These are phyloP conservation scores for Colletotrichum plurivorum DNA, from an alignment of 2,329 filamentous ascomycete species.

Conservation along the genomic window DNA sequence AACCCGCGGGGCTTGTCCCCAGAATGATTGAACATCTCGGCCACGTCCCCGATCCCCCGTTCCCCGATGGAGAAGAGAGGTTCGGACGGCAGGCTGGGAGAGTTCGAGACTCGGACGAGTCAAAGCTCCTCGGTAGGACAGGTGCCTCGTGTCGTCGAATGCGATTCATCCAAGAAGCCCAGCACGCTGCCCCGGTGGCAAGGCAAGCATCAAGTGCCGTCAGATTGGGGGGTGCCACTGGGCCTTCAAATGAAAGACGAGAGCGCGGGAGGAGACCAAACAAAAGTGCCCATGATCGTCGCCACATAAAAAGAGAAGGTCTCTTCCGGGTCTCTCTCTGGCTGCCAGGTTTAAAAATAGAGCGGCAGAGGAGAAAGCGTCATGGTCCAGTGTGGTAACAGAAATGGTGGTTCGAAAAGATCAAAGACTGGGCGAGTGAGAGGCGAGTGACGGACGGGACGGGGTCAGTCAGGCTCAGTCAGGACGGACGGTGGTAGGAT, in stretches of 20 bases:
- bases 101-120: constrained; percentile 55
- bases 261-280: constrained; percentile 49
- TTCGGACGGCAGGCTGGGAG: constrained; percentile 52
- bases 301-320: constrained; percentile 46
- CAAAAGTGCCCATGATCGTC: constrained; percentile 55
- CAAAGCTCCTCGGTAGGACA: constrained; percentile 55
- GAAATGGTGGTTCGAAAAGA: constrained; percentile 26
- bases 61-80: constrained; percentile 47
- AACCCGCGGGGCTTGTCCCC: constrained; percentile 50
- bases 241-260: constrained; percentile 50
- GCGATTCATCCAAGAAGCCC: constrained; percentile 40
- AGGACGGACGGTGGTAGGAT: constrained; percentile 4
- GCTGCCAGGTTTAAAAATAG: constrained; percentile 40
- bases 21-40: constrained; percentile 56
- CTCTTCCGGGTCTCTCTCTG: constrained; percentile 4
- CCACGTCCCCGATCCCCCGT: constrained; percentile 49
- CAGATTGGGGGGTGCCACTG: constrained; percentile 37
- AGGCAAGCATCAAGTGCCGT: constrained; percentile 46
- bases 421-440: constrained; percentile 39
- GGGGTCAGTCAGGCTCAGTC: neutral
- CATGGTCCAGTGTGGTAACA: constrained; percentile 39
- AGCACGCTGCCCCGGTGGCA: constrained; percentile 47
- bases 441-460: constrained; percentile 11
- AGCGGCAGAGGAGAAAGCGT: constrained; percentile 42
- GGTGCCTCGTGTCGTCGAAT: constrained; percentile 41